Base-by-base conservation (phyloP, 768 basidiomycete species). In the Russula sp. region DNA sequence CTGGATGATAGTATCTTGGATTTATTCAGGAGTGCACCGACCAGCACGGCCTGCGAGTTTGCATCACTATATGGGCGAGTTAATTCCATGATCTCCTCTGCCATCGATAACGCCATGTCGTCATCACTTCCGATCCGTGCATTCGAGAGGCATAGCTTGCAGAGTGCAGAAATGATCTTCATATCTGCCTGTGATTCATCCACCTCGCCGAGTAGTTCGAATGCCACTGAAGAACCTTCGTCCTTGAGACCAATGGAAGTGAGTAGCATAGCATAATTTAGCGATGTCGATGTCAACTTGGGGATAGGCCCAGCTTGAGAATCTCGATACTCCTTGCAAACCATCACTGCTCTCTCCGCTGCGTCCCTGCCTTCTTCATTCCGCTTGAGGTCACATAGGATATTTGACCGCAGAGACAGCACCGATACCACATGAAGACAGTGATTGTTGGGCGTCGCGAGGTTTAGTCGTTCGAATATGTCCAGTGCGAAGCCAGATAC, bases 1-100 rank as follows among this genome's bases (percentile, higher is more conserved):
- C 3, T 9, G 16, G 34, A 63, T n/a, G 61, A 59, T 5, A 63
- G 38, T 22, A 63, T 48, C 34, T 63, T 58, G 0, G 61, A 53
- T 43, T 63, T 59, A 13, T 34, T 29, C 34, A 63, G 57, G 22
- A 63, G 57, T 45, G 57, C 61, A 3, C 57, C 39, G 16, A 34
- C 52, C 18, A 63, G 16, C 14, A 43, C 35, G 1, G 14, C 13
- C 25, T 18, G 57, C 18, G 51, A 54, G 18, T 42, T 46, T 7
- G 22, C n/a, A 54, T 53, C 57, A 22, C 13, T 49, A 5, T 32
- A 36, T 18, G 39, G n/a, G 18, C 46, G 61, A 49, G 46, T 54
- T 11, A n/a, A 14, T 48, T 54, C 38, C 7, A 63, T 55, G 11
- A 52, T 25, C 46, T 49, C 36, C 2, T 63, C 61, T 1, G 46